Conservation (phyloP, 164 flowering plant genomes). For the Protea cynaroides region DNA sequence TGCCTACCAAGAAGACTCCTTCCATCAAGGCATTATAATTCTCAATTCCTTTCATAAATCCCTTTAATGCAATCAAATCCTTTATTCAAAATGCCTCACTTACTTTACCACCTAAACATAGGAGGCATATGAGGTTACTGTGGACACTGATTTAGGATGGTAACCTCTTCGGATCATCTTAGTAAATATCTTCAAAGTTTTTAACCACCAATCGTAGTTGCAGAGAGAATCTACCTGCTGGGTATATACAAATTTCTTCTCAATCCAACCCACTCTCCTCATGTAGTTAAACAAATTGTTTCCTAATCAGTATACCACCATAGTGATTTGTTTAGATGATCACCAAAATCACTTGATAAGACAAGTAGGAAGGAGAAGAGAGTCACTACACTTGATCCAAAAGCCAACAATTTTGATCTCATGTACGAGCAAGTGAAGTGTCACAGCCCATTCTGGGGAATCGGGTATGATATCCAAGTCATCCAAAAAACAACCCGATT, state of each 20-base stretch:
- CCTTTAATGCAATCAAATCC: conserved; percentile 10
- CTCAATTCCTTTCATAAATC: conserved; percentile 12
- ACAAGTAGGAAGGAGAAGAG: no score
- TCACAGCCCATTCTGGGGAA: no score
- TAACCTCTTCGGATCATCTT: conserved; percentile 17
- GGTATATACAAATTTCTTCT: conserved; percentile 18
- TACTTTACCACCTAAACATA: conserved; percentile 16
- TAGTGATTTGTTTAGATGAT: no score
- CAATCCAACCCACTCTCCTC: conserved; percentile 23
- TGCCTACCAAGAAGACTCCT: conserved; percentile 16
- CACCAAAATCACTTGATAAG: no score
- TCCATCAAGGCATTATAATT: conserved; percentile 15
- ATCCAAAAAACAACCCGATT: no score
- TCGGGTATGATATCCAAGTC: no score
- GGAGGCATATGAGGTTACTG: conserved; percentile 9
- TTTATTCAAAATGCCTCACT: conserved; percentile 12
- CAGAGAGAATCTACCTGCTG: conserved; percentile 19
- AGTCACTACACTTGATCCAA: no score
- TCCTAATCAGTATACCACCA: no score
- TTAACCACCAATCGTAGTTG: conserved; percentile 19
- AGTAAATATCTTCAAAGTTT: conserved; percentile 16
- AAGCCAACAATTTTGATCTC: no score
- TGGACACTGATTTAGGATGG: conserved; percentile 11
- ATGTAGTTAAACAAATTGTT: conserved; percentile 19
- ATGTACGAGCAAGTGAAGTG: no score